These are phyloP conservation scores for Caryopteris hybrid DNA, from an alignment of 305 asterid species.

Conservation along the genomic window DNA sequence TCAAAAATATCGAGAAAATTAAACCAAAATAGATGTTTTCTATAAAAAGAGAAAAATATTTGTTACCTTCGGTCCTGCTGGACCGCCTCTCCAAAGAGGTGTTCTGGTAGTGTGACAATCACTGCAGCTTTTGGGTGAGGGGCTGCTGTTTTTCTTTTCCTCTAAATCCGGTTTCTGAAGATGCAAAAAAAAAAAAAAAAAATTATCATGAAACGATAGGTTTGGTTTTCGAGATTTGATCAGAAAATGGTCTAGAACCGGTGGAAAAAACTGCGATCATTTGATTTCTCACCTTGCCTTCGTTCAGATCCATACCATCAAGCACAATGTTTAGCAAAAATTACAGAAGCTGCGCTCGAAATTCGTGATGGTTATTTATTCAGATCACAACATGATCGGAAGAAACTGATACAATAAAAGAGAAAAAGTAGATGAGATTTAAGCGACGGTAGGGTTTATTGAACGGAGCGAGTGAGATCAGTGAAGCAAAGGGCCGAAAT, in stretches of 20 bases:
- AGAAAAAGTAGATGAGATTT: background rate
- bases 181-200: background rate
- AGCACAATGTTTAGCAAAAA: background rate
- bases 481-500: too few species aligned
- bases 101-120: conserved; percentile 65
- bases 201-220: background rate
- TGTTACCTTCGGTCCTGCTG: conserved; percentile 78
- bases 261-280: conserved; percentile 9
- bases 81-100: conserved; percentile 94
- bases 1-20: background rate
- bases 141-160: conserved; percentile 17
- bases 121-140: conserved; percentile 46
- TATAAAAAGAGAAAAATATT: background rate
- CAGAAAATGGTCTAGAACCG: background rate
- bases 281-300: conserved; percentile 38
- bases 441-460: conserved; percentile 17
- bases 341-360: background rate
- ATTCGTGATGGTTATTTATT: background rate
- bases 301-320: conserved; percentile 62
- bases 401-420: background rate
- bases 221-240: background rate
- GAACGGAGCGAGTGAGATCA: background rate
- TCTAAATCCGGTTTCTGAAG: conserved; percentile 35
- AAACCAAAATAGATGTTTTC: background rate
- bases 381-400: background rate